Conservation (phyloP, 495 filamentous ascomycete genomes). For the Hypoxylon crocopeplum region DNA sequence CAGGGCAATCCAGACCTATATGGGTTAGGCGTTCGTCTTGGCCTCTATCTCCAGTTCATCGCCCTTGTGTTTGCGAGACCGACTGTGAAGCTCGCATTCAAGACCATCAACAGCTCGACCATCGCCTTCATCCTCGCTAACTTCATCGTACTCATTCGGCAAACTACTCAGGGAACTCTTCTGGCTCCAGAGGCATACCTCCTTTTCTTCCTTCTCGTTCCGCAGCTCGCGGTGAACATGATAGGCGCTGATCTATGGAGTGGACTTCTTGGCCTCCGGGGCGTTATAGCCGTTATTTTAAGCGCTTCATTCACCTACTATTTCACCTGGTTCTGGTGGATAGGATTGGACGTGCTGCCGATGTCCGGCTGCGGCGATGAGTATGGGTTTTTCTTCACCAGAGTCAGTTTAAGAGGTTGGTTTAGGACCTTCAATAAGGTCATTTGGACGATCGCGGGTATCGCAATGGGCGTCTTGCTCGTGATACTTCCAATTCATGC, state of each 20-base stretch:
- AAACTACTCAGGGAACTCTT: constrained; percentile 10
- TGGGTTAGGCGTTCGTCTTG: constrained; percentile 49
- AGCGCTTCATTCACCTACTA: constrained; percentile 9
- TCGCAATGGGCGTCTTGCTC: not conserved
- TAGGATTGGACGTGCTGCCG: constrained; percentile 26
- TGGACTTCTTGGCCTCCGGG: not conserved
- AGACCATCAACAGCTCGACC: constrained; percentile 18
- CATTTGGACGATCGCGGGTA: constrained; percentile 8
- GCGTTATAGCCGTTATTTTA: constrained; percentile 1
- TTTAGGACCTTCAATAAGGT: constrained; percentile 36
- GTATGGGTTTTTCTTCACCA: constrained; percentile 35
- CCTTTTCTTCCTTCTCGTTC: constrained; percentile 18
- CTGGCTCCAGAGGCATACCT: constrained; percentile 19
- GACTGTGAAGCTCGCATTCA: constrained; percentile 8
- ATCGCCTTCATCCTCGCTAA: constrained; percentile 20
- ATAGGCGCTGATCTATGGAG: not conserved
- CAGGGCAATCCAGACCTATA: constrained; percentile 47
- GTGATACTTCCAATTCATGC: not conserved
- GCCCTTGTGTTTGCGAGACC: constrained; percentile 27
- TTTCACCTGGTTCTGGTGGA: constrained; percentile 32
- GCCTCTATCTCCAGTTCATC: constrained; percentile 48
- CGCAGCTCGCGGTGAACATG: constrained; percentile 8
- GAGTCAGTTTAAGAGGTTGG: constrained; percentile 29
- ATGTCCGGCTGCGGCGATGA: constrained; percentile 16
- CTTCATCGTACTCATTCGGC: constrained; percentile 13